Conservation (phyloP, 2,329 filamentous ascomycete species). For the Cryphonectria japonica region DNA sequence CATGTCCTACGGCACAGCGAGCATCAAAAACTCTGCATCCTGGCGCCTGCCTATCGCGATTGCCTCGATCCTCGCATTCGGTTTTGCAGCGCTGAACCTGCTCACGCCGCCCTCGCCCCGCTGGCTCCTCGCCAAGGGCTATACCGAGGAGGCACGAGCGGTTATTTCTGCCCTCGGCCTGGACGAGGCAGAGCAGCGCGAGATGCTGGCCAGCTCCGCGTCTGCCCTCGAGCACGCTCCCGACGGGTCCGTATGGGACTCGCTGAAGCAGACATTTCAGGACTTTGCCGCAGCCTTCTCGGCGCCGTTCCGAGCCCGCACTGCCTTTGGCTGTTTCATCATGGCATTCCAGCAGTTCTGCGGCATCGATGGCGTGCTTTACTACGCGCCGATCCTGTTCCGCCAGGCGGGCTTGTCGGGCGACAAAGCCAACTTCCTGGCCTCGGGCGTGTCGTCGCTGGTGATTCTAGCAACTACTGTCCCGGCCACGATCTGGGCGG, state of each 20-base stretch:
- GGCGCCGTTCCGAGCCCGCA: slow-evolving; percentile 47
- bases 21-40: slow-evolving; percentile 50
- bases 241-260: slow-evolving; percentile 34
- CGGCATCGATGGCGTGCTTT: slow-evolving; percentile 65
- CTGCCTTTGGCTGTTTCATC: slow-evolving; percentile 58
- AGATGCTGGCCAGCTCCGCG: slow-evolving; percentile 38
- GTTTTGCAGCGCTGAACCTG: slow-evolving; percentile 36
- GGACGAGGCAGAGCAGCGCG: slow-evolving; percentile 48
- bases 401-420: slow-evolving; percentile 60
- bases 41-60: slow-evolving; percentile 59
- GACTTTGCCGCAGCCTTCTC: slow-evolving; percentile 36
- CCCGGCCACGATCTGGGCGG: slow-evolving; percentile 57
- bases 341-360: slow-evolving; percentile 63
- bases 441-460: slow-evolving; percentile 62
- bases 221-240: slow-evolving; percentile 34
- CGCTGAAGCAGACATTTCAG: slow-evolving; percentile 17
- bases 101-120: slow-evolving; percentile 57
- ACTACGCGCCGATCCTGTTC: slow-evolving; percentile 65
- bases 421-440: slow-evolving; percentile 57
- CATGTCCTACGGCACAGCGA: slow-evolving; percentile 60
- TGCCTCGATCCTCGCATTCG: slow-evolving; percentile 41
- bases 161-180: slow-evolving; percentile 48
- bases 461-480: slow-evolving; percentile 59
- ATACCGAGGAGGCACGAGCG: slow-evolving; percentile 46
- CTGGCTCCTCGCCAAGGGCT: slow-evolving; percentile 54